These are phyloP conservation scores for Kodamaea hsintzibuensis DNA, from an alignment of 805 yeast species.

Conservation along the genomic window DNA sequence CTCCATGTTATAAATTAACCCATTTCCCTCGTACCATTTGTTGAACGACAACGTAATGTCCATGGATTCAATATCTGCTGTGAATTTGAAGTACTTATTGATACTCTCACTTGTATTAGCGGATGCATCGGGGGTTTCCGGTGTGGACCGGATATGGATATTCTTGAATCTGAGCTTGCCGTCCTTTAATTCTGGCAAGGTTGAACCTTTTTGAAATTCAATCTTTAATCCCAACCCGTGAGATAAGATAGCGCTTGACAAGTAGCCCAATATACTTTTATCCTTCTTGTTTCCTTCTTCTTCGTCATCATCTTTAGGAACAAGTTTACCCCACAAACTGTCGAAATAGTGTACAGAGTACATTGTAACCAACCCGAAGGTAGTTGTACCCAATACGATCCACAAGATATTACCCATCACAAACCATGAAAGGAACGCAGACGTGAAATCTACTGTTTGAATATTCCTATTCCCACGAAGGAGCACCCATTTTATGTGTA, in stretches of 20 bases:
- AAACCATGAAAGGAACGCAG: conserved; percentile 57
- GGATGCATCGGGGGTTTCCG: conserved; percentile 12
- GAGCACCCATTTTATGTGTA: conserved; percentile 50
- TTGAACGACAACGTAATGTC: conserved; percentile 48
- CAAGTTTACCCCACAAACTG: conserved; percentile 22
- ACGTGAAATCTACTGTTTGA: conserved; percentile 46
- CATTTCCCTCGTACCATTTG: conserved; percentile 58
- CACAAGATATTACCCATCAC: conserved; percentile 58
- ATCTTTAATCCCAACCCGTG: conserved; percentile 39
- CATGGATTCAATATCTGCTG: conserved; percentile 43
- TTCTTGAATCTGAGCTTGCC: conserved; percentile 51
- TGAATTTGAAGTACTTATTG: conserved; percentile 10
- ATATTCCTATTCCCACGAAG: conserved; percentile 50
- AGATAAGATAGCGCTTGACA: conserved; percentile 39
- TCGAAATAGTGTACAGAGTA: conserved; percentile 44
- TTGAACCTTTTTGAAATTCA: conserved; percentile 38
- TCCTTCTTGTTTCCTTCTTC: conserved; percentile 15
- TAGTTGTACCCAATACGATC: conserved; percentile 58
- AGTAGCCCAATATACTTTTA: conserved; percentile 30
- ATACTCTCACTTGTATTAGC: conserved; percentile 1
- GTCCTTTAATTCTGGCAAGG: conserved; percentile 47
- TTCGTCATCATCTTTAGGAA: conserved; percentile 23
- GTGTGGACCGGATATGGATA: conserved; percentile 20
- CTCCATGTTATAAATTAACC: conserved; percentile 50
- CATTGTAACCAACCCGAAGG: conserved; percentile 50